These are phyloP conservation scores for Hibiscus tridactylites DNA, from an alignment of 345 rosid species.

Conservation along the genomic window DNA sequence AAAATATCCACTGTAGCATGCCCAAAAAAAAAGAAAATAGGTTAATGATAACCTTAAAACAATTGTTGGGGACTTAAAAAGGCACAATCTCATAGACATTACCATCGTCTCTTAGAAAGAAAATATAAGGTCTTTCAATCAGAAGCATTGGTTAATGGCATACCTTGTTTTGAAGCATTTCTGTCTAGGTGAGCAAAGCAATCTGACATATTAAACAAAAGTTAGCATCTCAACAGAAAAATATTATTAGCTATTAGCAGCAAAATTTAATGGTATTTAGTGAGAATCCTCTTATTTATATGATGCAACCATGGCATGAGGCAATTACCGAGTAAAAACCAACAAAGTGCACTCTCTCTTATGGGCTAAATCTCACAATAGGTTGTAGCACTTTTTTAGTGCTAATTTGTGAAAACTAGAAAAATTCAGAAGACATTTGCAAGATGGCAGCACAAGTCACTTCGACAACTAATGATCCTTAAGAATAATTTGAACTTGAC, in stretches of 20 bases:
- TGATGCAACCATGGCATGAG: background rate
- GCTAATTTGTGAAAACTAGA: background rate
- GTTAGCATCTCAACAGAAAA: constrained; percentile 13
- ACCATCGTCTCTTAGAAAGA: background rate
- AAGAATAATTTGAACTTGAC: background rate
- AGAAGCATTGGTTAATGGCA: constrained; percentile 4
- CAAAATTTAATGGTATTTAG: background rate
- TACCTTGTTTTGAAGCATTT: constrained; percentile 60
- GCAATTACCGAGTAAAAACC: background rate
- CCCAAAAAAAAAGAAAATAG: background rate
- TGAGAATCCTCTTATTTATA: constrained; percentile 2
- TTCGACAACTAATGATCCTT: background rate
- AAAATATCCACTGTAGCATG: constrained; percentile 33
- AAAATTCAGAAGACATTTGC: background rate
- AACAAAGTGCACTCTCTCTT: background rate
- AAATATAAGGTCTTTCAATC: background rate
- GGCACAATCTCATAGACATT: background rate
- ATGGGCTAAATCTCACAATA: too few species aligned
- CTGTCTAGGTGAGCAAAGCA: constrained; percentile 61
- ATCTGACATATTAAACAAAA: constrained; percentile 36
- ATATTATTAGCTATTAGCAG: background rate
- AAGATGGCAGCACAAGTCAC: background rate
- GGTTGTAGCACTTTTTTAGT: background rate
- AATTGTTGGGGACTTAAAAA: background rate
- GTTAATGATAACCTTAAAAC: background rate